Base-by-base conservation (phyloP, 1,284 basidiomycete genomes). In the Golubevia sp. region DNA sequence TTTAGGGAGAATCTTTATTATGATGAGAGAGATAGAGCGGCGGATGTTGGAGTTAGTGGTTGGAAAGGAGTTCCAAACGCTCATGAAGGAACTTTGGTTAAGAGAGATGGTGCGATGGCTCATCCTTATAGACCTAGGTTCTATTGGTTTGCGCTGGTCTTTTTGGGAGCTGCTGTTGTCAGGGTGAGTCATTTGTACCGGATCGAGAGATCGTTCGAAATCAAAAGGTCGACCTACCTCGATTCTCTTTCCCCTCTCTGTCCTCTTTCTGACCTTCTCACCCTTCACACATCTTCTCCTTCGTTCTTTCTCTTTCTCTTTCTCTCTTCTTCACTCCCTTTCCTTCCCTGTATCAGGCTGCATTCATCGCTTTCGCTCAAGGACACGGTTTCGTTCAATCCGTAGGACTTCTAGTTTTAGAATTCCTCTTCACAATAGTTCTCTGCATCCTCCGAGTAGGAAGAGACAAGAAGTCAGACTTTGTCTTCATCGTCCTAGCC, bases 321-420 rank as follows among this genome's bases (percentile, higher is more conserved):
- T 34, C 11, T 5, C 11, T 11, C 11, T 11, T 11, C 30, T 44
- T 23, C 26, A 27, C 13, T 56, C 23, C 23, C 55, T 3, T 58
- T 34, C 18, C 26, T n/a, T n/a, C 7, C 30, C 18, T 4, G n/a
- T n/a, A n/a, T n/a, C n/a, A 26, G 30, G 76, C 78, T 8, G 74
- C 73, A 55, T 82, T 77, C 55, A 71, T 82, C 62, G 66, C 71
- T 25, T 77, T 82, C 44, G 76, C 74, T 1, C 78, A 81, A 55
- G 69, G 70, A 1, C 64, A 74, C 49, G 76, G 62, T n/a, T 57
- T 80, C 38, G 68, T 70, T 6, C 79, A 82, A 57, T 67, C 71
- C 24, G 66, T 79, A 30, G 79, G 78, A 15, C 59, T 79, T 4
- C 66, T 73, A 2, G 72, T 62, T 20, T 64, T 74, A 15, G 79